phyloP scores from a whole-genome alignment of 129 eudicot species.

The Pittosporum tobira region DNA sequence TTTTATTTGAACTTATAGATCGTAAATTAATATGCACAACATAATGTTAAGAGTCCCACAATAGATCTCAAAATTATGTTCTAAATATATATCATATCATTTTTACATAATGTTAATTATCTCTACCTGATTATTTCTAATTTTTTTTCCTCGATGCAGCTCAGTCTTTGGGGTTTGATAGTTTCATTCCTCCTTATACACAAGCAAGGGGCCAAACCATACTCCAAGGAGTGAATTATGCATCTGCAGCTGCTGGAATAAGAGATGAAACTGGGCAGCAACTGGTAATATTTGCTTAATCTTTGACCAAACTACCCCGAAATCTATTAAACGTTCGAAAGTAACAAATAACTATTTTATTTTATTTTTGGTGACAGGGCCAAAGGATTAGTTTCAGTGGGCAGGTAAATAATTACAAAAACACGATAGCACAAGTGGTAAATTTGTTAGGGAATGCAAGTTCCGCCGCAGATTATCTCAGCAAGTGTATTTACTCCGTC shows the following conservation, averaged over 20 bases:
- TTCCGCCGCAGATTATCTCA: conserved; percentile 68
- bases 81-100: too few relatives aligned
- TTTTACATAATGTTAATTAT: too few relatives aligned
- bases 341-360: neutral
- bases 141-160: conserved; percentile 42
- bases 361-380: conserved; percentile 28
- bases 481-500: conserved; percentile 60
- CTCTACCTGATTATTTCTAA: too few relatives aligned
- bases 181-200: conserved; percentile 45
- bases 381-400: conserved; percentile 56
- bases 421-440: conserved; percentile 68
- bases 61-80: too few relatives aligned
- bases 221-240: conserved; percentile 60
- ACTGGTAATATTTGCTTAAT: too few relatives aligned
- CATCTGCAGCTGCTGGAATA: conserved; percentile 82
- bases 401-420: conserved; percentile 69
- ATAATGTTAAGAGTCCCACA: too few relatives aligned
- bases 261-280: conserved; percentile 67
- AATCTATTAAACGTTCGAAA: too few relatives aligned
- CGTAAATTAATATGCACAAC: too few relatives aligned
- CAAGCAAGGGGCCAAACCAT: conserved; percentile 34
- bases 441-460: conserved; percentile 63
- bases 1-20: too few relatives aligned
- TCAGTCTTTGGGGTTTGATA: conserved; percentile 60
- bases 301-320: too few relatives aligned